These are phyloP conservation scores for Miscanthus sacchariflorus DNA, from an alignment of 202 grass and related monocot genomes.

Conservation along the genomic window DNA sequence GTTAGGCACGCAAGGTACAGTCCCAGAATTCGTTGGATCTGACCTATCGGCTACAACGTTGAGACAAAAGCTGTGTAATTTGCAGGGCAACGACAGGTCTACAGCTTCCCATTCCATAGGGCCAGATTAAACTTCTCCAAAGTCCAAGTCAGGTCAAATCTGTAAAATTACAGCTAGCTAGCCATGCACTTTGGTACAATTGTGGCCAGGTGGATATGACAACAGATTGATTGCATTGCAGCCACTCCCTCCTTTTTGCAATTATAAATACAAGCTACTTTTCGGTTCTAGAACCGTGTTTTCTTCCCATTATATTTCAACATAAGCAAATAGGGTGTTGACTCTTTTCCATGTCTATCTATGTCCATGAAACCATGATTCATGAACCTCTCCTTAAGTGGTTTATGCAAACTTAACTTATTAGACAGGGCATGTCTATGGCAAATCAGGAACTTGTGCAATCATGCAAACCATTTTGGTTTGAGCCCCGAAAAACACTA, in stretches of 20 bases:
- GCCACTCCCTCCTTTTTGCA: conserved; percentile 39
- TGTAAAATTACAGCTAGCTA: conserved; percentile 42
- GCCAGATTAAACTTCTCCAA: conserved; percentile 29
- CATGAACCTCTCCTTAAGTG: conserved; percentile 11
- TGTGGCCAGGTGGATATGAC: conserved; percentile 51
- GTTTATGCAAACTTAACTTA: conserved; percentile 24
- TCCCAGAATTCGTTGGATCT: conserved; percentile 10
- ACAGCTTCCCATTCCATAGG: neutral
- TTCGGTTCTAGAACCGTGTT: no score
- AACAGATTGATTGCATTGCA: conserved; percentile 69
- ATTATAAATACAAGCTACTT: conserved; percentile 30
- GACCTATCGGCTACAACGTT: neutral
- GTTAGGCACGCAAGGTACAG: neutral
- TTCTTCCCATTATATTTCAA: no score
- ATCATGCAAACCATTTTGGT: neutral
- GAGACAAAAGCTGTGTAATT: conserved; percentile 27
- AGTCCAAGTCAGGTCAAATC: conserved; percentile 44
- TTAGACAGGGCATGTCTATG: conserved; percentile 2
- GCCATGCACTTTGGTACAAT: conserved; percentile 46
- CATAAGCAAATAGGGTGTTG: neutral
- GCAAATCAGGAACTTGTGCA: conserved; percentile 5
- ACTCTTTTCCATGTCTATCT: conserved; percentile 32
- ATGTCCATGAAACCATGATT: neutral
- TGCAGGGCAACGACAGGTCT: conserved; percentile 7
- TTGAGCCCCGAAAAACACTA: neutral